Conservation (phyloP, 1,284 basidiomycete species). For the Boletus chippewaensis region DNA sequence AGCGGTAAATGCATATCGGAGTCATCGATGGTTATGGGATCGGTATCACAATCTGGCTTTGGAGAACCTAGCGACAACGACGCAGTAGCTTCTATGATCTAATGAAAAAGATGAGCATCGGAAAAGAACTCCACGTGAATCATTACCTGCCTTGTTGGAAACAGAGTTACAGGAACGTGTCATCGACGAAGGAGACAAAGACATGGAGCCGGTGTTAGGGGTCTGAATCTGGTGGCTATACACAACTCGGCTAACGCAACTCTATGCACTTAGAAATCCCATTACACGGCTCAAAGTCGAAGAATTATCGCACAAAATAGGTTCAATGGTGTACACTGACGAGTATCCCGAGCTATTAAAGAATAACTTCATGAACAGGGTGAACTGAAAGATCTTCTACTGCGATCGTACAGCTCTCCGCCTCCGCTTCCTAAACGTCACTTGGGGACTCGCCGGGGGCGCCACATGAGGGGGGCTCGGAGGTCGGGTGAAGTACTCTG, state of each 20-base stretch:
- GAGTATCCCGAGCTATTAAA: neutral
- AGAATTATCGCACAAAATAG: neutral
- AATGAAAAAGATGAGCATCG: neutral
- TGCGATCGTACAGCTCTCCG: constrained; percentile 22
- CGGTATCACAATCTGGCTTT: neutral
- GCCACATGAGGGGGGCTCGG: constrained; percentile 1
- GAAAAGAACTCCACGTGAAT: neutral
- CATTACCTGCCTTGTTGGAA: constrained; percentile 6
- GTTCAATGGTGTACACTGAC: neutral
- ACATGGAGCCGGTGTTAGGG: constrained; percentile 4
- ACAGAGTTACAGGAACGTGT: neutral
- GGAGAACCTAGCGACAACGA: constrained; percentile 5
- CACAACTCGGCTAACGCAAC: neutral
- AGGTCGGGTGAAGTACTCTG: constrained; percentile 14
- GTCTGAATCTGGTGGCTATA: constrained; percentile 1
- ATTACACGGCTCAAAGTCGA: neutral
- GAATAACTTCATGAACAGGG: neutral
- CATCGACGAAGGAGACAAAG: neutral
- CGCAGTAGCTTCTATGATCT: constrained; percentile 2
- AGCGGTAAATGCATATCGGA: neutral
- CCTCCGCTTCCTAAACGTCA: constrained; percentile 21
- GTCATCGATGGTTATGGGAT: neutral
- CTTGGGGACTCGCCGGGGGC: constrained; percentile 11
- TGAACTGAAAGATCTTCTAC: constrained; percentile 5
- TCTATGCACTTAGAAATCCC: neutral